Percentiles rank a stretch among this genome's conserved stretches.
Conservation (phyloP, 805 yeast genomes). For the Ogataea nakhonphanomensis region DNA sequence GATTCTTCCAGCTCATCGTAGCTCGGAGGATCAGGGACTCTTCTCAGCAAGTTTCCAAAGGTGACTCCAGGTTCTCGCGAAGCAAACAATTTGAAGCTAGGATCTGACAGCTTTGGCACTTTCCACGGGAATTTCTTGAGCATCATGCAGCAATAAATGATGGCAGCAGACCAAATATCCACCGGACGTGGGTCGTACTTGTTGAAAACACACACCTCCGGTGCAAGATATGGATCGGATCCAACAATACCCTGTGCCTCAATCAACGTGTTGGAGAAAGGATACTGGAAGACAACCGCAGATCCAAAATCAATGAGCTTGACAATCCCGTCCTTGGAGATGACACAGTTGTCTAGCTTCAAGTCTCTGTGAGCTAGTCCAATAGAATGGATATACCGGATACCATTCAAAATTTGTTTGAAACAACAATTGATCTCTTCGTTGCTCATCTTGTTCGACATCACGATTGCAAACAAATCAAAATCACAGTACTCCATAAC, state of each 20-base stretch:
- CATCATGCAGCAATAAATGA: constrained; percentile 89
- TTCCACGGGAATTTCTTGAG: constrained; percentile 93
- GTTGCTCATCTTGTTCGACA: constrained; percentile 83
- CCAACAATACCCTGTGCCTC: constrained; percentile 86
- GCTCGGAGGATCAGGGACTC: constrained; percentile 47
- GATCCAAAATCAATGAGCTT: constrained; percentile 92
- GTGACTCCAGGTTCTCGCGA: constrained; percentile 68
- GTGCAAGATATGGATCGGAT: constrained; percentile 86
- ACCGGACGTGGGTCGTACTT: constrained; percentile 91
- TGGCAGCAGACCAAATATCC: constrained; percentile 91
- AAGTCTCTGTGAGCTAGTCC: constrained; percentile 91
- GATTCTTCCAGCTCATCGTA: constrained; percentile 22
- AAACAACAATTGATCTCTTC: constrained; percentile 86
- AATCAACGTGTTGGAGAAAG: constrained; percentile 67
- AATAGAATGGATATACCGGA: constrained; percentile 73
- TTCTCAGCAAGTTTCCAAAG: constrained; percentile 56
- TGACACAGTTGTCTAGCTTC: constrained; percentile 89
- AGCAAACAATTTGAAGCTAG: constrained; percentile 79
- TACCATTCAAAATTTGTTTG: constrained; percentile 78
- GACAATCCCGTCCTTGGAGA: constrained; percentile 76
- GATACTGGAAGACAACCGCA: constrained; percentile 87
- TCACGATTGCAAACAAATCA: constrained; percentile 90
- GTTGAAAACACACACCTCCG: constrained; percentile 81
- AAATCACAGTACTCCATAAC: constrained; percentile 94
- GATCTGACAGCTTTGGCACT: constrained; percentile 77